Evolutionary conservation across 2,329 filamentous ascomycete species (phyloP).

Genomic region (Penicillium sp.): DNA sequence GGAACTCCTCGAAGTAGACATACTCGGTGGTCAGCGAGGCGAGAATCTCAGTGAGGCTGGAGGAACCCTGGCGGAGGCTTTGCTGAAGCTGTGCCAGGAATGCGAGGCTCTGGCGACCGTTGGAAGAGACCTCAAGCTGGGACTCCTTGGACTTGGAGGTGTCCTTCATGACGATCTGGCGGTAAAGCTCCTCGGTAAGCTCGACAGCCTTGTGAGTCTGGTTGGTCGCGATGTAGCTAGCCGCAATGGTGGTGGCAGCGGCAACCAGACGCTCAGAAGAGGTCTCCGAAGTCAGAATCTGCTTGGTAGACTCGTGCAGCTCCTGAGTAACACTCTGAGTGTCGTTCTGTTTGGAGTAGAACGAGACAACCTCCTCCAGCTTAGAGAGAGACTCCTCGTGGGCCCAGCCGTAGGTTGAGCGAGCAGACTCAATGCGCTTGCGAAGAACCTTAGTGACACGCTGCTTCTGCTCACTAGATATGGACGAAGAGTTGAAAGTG

Average conservation of each 20-base stretch:
- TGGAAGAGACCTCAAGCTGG: constrained; percentile 37
- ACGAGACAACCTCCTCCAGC: constrained; percentile 38
- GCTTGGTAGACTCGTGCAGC: constrained; percentile 35
- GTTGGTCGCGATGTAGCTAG: constrained; percentile 38
- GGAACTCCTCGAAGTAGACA: constrained; percentile 44
- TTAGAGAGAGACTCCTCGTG: constrained; percentile 42
- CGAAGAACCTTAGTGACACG: constrained; percentile 32
- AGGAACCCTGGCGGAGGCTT: constrained; percentile 32
- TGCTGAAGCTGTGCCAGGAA: constrained; percentile 52
- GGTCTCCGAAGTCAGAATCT: constrained; percentile 37
- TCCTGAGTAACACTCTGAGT: constrained; percentile 31
- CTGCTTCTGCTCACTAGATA: constrained; percentile 32
- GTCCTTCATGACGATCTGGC: constrained; percentile 42
- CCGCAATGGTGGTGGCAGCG: constrained; percentile 39
- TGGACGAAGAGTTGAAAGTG: constrained; percentile 21
- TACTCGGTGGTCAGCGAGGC: constrained; percentile 47
- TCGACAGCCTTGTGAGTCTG: constrained; percentile 36
- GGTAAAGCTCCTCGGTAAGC: constrained; percentile 40
- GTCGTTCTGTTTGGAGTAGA: constrained; percentile 38
- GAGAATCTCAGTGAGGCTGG: constrained; percentile 45
- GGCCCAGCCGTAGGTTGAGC: constrained; percentile 40
- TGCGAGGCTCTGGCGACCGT: constrained; percentile 39
- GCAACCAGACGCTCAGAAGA: constrained; percentile 31
- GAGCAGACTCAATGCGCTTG: constrained; percentile 32
- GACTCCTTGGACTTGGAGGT: constrained; percentile 26